These are phyloP conservation scores for Pseudogymnoascus sp. DNA, from an alignment of 2,329 filamentous ascomycete genomes.

Conservation along the genomic window DNA sequence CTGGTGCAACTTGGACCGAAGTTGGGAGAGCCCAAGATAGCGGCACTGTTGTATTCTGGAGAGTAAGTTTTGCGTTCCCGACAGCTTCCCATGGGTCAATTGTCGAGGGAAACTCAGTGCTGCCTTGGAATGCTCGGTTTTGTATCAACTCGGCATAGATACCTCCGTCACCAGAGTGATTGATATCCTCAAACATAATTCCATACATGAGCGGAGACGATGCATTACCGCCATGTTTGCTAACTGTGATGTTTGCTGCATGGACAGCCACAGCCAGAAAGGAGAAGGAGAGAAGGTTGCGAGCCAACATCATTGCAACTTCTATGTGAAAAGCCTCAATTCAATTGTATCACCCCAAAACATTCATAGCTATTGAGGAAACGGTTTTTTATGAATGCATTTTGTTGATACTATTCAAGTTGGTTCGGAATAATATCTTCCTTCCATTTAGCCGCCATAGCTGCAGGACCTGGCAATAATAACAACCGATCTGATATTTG, in stretches of 20 bases:
- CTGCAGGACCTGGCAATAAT: background rate
- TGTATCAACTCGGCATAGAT: conserved; percentile 60
- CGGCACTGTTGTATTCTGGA: conserved; percentile 28
- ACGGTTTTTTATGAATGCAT: background rate
- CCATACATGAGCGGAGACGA: conserved; percentile 24
- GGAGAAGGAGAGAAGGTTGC: background rate
- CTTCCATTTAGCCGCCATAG: background rate
- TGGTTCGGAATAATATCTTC: background rate
- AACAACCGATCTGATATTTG: background rate
- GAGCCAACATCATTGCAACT: background rate
- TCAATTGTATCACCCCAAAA: background rate
- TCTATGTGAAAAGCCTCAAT: background rate
- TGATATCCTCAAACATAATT: conserved; percentile 28
- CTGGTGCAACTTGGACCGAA: conserved; percentile 24
- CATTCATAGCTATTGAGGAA: background rate
- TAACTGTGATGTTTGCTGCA: conserved; percentile 22
- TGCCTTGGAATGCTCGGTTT: conserved; percentile 60
- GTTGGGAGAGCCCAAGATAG: conserved; percentile 21
- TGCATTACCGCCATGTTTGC: conserved; percentile 22
- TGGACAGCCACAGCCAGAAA: conserved; percentile 9
- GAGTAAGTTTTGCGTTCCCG: conserved; percentile 17
- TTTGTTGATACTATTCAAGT: background rate
- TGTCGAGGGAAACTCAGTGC: conserved; percentile 37
- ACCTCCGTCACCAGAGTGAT: conserved; percentile 25
- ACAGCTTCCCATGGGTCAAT: conserved; percentile 29